Evolutionary conservation across 2,329 filamentous ascomycete genomes (phyloP).

Genomic region (Xylariales sp.): DNA sequence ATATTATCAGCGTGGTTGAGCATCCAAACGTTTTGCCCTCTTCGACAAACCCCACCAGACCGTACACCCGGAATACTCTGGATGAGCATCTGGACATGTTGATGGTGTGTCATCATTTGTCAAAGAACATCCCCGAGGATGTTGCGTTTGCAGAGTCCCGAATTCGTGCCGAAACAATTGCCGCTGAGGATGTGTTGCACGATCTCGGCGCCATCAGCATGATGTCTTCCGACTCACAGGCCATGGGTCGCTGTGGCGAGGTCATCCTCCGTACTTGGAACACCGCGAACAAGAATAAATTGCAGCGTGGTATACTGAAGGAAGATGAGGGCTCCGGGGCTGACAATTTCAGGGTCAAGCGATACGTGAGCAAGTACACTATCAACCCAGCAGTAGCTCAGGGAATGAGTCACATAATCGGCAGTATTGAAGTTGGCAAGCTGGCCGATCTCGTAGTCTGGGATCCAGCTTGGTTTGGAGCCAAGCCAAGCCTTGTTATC

Average conservation of each 20-base stretch:
- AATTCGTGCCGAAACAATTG: constrained; percentile 93
- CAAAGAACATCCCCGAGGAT: constrained; percentile 89
- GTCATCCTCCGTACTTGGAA: constrained; percentile 94
- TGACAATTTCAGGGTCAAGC: constrained; percentile 88
- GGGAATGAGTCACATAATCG: constrained; percentile 82
- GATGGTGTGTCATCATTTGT: constrained; percentile 96
- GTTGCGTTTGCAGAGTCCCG: constrained; percentile 92
- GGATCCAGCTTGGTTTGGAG: constrained; percentile 80
- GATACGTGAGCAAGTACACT: constrained; percentile 94
- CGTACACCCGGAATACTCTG: constrained; percentile 86
- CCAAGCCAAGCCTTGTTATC: constrained; percentile 75
- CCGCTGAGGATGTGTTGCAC: constrained; percentile 92
- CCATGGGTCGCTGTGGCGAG: constrained; percentile 95
- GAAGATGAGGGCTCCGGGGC: constrained; percentile 77
- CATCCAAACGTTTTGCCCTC: constrained; percentile 83
- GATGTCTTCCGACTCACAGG: constrained; percentile 95
- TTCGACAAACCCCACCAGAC: constrained; percentile 87
- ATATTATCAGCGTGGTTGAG: constrained; percentile 93
- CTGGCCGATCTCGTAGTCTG: constrained; percentile 86
- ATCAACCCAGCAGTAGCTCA: constrained; percentile 91
- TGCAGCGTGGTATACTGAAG: constrained; percentile 69
- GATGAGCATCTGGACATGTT: constrained; percentile 98
- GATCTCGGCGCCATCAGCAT: constrained; percentile 94
- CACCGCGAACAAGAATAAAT: constrained; percentile 94
- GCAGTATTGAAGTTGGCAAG: constrained; percentile 84